Evolutionary conservation across 2,329 filamentous ascomycete species (phyloP).

Genomic region (Hymenoscyphus repandus): DNA sequence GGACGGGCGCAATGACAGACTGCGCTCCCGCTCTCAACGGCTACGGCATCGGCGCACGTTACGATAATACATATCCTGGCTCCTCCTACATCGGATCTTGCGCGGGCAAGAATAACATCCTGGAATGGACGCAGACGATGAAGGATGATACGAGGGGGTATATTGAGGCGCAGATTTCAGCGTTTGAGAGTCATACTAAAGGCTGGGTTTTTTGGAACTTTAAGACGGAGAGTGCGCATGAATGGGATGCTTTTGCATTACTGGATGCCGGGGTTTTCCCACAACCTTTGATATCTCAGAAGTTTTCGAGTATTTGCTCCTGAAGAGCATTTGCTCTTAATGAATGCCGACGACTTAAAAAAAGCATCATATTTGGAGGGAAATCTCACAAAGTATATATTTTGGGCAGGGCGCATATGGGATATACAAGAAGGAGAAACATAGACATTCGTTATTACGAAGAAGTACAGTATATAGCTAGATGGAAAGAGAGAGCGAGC

Average conservation of each 20-base stretch:
- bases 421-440: too few species aligned
- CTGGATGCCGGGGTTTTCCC: slow-evolving; percentile 48
- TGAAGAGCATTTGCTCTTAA: slow-evolving; percentile 1
- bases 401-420: too few species aligned
- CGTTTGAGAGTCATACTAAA: slow-evolving; percentile 44
- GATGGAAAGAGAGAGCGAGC: too few species aligned
- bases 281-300: slow-evolving; percentile 32
- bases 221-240: slow-evolving; percentile 47
- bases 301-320: slow-evolving; percentile 23
- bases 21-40: slow-evolving; percentile 50
- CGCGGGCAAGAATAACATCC: slow-evolving; percentile 45
- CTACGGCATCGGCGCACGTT: slow-evolving; percentile 51
- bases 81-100: slow-evolving; percentile 49
- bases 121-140: slow-evolving; percentile 34
- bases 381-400: too few species aligned
- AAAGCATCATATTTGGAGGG: too few species aligned
- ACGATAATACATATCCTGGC: slow-evolving; percentile 47
- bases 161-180: slow-evolving; percentile 49
- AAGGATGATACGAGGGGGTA: slow-evolving; percentile 44
- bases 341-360: too few species aligned
- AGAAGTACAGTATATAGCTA: too few species aligned
- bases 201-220: slow-evolving; percentile 57
- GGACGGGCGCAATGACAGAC: slow-evolving; percentile 62
- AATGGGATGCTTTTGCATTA: slow-evolving; percentile 48
- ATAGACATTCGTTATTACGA: too few species aligned